These are phyloP conservation scores for Saposhnikovia divaricata DNA, from an alignment of 129 eudicot genomes.

Conservation along the genomic window DNA sequence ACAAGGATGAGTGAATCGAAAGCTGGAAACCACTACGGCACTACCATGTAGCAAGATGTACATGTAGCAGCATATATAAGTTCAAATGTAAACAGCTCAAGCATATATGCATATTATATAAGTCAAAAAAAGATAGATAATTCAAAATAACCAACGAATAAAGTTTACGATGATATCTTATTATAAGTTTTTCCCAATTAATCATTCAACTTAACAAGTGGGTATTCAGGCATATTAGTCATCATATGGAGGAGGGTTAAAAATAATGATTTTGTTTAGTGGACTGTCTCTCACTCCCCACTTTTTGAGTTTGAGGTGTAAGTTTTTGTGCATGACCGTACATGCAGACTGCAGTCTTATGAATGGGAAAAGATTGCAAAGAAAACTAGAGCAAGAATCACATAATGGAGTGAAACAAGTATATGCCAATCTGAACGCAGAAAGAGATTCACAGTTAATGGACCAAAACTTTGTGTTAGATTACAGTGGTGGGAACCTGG, in stretches of 20 bases:
- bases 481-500: background rate
- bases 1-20: background rate
- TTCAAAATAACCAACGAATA: slow-evolving; percentile 2
- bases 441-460: slow-evolving; percentile 1
- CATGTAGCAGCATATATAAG: background rate
- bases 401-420: background rate
- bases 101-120: background rate
- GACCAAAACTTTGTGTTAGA: background rate
- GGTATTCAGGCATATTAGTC: background rate
- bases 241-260: background rate
- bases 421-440: background rate
- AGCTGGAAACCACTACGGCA: slow-evolving; percentile 8
- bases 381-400: background rate
- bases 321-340: background rate
- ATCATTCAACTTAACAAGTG: background rate
- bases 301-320: background rate
- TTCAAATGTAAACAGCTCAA: background rate
- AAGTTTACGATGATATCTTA: background rate
- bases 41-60: background rate
- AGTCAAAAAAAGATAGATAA: background rate
- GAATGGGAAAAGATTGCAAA: background rate
- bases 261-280: background rate
- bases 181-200: background rate
- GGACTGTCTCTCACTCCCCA: slow-evolving; percentile 1
- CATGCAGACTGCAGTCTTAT: background rate